Evolutionary conservation across 805 yeast genomes (phyloP).

Genomic region (Kregervanrija delftensis): DNA sequence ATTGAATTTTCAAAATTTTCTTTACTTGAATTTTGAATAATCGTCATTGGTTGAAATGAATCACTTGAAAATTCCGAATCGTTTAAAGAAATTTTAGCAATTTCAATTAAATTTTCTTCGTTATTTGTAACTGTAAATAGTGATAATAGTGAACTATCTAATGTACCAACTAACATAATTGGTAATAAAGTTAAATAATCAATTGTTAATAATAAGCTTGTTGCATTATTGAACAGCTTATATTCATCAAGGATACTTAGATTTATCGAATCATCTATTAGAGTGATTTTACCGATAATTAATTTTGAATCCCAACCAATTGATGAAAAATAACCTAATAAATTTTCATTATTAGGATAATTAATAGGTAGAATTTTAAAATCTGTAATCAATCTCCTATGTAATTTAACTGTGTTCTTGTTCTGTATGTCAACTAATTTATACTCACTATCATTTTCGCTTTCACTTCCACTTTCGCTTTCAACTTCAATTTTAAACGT

Average conservation of each 20-base stretch:
- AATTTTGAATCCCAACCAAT: slow-evolving; percentile 55
- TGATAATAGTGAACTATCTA: slow-evolving; percentile 52
- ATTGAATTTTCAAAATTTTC: slow-evolving; percentile 14
- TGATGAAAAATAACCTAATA: slow-evolving; percentile 36
- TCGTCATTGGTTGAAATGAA: slow-evolving; percentile 52
- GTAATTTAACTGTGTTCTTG: slow-evolving; percentile 17
- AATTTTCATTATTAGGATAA: slow-evolving; percentile 1
- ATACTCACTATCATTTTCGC: neutral
- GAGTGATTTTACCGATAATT: slow-evolving; percentile 27
- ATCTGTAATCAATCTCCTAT: slow-evolving; percentile 24
- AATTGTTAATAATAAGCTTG: slow-evolving; percentile 35
- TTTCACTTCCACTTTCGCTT: neutral
- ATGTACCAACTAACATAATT: slow-evolving; percentile 46
- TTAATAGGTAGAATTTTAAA: slow-evolving; percentile 8
- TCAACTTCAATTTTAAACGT: slow-evolving; percentile 7
- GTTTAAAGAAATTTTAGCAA: slow-evolving; percentile 51
- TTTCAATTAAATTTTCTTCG: slow-evolving; percentile 24
- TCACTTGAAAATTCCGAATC: slow-evolving; percentile 66
- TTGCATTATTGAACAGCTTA: slow-evolving; percentile 44
- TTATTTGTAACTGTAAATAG: slow-evolving; percentile 27
- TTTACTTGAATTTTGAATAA: slow-evolving; percentile 21
- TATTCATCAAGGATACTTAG: slow-evolving; percentile 17
- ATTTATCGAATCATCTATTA: slow-evolving; percentile 7
- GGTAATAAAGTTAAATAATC: slow-evolving; percentile 21
- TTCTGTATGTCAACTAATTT: neutral